These are phyloP conservation scores for Castanea mollissima DNA, from an alignment of 306 rosid genomes.

Conservation along the genomic window DNA sequence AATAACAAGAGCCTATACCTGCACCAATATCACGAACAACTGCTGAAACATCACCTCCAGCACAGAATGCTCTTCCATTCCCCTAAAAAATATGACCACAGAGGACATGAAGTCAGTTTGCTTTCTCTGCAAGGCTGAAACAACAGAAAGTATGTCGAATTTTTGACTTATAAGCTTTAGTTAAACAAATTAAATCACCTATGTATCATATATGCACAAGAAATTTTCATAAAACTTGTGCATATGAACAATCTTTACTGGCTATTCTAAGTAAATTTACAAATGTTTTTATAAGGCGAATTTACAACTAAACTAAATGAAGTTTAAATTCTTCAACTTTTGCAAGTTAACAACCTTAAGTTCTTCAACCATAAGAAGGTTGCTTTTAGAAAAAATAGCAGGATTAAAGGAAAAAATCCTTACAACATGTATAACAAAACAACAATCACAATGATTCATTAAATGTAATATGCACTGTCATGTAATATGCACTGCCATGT, in stretches of 20 bases:
- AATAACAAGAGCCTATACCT: constrained; percentile 40
- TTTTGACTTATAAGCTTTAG: background rate
- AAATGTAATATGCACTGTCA: no score
- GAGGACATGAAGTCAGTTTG: constrained; percentile 20
- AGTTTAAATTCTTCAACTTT: background rate
- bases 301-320: background rate
- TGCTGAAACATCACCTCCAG: constrained; percentile 90
- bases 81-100: constrained; percentile 50
- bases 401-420: background rate
- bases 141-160: background rate
- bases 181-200: background rate
- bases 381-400: background rate
- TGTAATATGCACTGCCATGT: no score
- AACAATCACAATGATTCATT: no score
- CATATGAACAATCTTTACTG: background rate
- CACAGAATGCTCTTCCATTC: constrained; percentile 94
- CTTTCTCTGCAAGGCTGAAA: constrained; percentile 2
- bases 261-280: background rate
- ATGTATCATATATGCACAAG: background rate
- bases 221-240: background rate
- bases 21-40: constrained; percentile 45
- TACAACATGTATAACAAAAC: background rate
- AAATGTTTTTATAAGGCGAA: no score
- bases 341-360: background rate
- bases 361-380: background rate